phyloP scores from a whole-genome alignment of 1,284 basidiomycete genomes.

The Boletus mariae region DNA sequence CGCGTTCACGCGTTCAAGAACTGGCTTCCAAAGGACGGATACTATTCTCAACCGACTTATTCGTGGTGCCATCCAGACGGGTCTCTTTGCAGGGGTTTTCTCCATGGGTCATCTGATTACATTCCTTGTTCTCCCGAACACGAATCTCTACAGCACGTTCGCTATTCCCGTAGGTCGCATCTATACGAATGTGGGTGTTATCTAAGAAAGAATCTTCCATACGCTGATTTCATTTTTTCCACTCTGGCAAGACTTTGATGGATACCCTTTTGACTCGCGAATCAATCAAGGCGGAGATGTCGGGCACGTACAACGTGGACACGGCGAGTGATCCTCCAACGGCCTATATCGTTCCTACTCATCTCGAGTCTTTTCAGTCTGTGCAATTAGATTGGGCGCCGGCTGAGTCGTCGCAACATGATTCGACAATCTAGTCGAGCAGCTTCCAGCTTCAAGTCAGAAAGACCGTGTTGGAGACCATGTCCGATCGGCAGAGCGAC shows the following conservation, averaged over 20 bases:
- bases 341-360: neutral
- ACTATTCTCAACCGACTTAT: too few species aligned
- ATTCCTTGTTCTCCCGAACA: conserved; percentile 30
- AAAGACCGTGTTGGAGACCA: neutral
- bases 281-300: too few species aligned
- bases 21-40: too few species aligned
- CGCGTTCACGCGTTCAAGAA: too few species aligned
- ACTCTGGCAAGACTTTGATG: too few species aligned
- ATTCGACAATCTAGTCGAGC: neutral
- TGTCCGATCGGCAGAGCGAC: neutral
- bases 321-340: neutral
- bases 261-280: too few species aligned
- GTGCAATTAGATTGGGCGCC: neutral
- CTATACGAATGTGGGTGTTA: conserved; percentile 31
- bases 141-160: conserved; percentile 30
- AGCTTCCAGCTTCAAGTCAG: neutral
- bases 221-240: too few species aligned
- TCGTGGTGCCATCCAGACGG: too few species aligned
- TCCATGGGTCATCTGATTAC: conserved; percentile 27
- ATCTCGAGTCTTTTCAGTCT: neutral
- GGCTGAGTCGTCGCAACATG: neutral
- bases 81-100: too few species aligned
- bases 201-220: neutral
- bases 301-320: too few species aligned
- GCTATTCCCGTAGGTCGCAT: conserved; percentile 34